phyloP scores from a whole-genome alignment of 2,329 filamentous ascomycete genomes.

The Cephalotrichum gorgonifer region DNA sequence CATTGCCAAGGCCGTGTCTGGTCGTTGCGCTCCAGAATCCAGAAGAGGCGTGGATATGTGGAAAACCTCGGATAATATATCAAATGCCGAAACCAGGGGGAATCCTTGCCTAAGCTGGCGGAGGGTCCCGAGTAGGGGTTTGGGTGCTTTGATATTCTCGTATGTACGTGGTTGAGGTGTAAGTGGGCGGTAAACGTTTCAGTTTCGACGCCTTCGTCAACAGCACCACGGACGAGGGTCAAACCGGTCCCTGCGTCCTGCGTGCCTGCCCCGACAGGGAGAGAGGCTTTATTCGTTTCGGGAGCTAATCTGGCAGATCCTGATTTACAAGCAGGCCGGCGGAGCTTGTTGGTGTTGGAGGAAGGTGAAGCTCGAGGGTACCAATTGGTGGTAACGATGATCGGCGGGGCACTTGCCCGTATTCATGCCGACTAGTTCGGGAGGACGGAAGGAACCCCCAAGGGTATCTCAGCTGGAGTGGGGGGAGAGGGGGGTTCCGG shows the following conservation, averaged over 20 bases:
- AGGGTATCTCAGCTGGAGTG: too few species aligned
- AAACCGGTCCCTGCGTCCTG: not conserved
- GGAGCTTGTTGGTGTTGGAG: not conserved
- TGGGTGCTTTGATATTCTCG: too few species aligned
- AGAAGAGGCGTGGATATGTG: not conserved
- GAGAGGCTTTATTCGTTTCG: not conserved
- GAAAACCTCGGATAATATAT: not conserved
- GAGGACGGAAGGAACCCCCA: too few species aligned
- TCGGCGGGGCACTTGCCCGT: not conserved
- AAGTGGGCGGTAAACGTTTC: not conserved
- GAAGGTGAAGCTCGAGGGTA: not conserved
- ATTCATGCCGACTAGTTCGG: not conserved
- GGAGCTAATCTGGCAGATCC: not conserved
- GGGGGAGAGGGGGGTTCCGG: too few species aligned
- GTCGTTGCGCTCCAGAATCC: constrained; percentile 12
- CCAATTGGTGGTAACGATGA: not conserved
- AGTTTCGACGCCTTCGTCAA: not conserved
- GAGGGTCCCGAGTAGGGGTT: too few species aligned
- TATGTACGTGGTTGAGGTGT: too few species aligned
- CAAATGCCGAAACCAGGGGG: not conserved
- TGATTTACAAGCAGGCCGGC: not conserved
- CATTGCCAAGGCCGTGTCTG: not conserved
- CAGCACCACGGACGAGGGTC: not conserved
- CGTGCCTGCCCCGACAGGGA: not conserved
- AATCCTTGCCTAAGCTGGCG: not conserved